Conservation (phyloP, 805 yeast genomes). For the Candida corydali region DNA sequence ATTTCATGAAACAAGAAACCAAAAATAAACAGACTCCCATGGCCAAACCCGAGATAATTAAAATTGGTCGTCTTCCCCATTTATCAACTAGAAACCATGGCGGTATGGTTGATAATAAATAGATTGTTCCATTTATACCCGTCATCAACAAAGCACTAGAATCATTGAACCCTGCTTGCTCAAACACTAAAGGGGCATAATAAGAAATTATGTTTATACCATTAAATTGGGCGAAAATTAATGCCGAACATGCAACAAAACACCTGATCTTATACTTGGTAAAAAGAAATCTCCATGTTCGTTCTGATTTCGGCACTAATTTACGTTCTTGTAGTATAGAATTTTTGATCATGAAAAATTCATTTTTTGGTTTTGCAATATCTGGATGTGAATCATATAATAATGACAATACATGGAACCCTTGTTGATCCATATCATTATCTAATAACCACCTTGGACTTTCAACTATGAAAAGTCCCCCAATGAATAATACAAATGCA, state of each 20-base stretch:
- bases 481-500: slow-evolving; percentile 63
- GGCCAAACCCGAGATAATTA: slow-evolving; percentile 35
- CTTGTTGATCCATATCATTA: slow-evolving; percentile 65
- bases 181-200: slow-evolving; percentile 55
- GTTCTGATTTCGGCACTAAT: slow-evolving; percentile 32
- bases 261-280: slow-evolving; percentile 32
- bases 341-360: slow-evolving; percentile 45
- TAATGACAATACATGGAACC: slow-evolving; percentile 31
- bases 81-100: slow-evolving; percentile 44
- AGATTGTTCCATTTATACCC: slow-evolving; percentile 38
- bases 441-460: slow-evolving; percentile 89
- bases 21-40: slow-evolving; percentile 35
- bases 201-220: slow-evolving; percentile 58
- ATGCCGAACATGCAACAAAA: slow-evolving; percentile 37
- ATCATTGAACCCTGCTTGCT: slow-evolving; percentile 41
- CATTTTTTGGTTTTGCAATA: slow-evolving; percentile 28
- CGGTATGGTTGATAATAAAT: slow-evolving; percentile 36
- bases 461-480: slow-evolving; percentile 78
- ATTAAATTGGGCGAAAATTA: slow-evolving; percentile 44
- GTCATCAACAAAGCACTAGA: slow-evolving; percentile 42
- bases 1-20: slow-evolving; percentile 31
- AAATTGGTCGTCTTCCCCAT: slow-evolving; percentile 45
- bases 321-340: slow-evolving; percentile 37
- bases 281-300: slow-evolving; percentile 42
- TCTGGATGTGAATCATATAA: slow-evolving; percentile 27